Evolutionary conservation across 164 flowering plant species (phyloP), one percentile per base, ranked within the genome.

Genomic region (Berberis thunbergii): DNA sequence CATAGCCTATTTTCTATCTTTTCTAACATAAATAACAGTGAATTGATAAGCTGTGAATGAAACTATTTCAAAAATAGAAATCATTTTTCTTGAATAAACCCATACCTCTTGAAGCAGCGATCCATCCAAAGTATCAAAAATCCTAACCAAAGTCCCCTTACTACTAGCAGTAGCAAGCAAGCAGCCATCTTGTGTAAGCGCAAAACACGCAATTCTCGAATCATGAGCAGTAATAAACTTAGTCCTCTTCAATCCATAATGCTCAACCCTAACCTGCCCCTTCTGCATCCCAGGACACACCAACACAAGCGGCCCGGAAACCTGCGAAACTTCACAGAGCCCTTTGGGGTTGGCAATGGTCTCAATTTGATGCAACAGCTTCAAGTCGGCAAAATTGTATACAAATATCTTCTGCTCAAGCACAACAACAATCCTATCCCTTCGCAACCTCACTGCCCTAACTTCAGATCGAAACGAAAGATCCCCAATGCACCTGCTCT

Each of bases 201-300:
- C 79, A 43, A 88, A 84, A 67, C 89, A 84, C 0, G 86, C 88
- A 57, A 88, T 83, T 64, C 86, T 78, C 5, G 96, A 88, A 75
- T 84, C 91, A 68, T 88, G 96, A 52, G 91, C 96, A 77, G 72
- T 66, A 7, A 86, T 82, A 49, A 83, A 84, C 76, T 82, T 84
- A 12, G 89, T 88, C 74, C 81, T 67, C 74, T 79, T 83, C 1
- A 83, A 78, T 1, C 78, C 84, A 49, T 84, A 84, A 73, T 84
- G 88, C 76, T 88, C 91, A 54, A 86, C 80, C 72, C 96, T 72
- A 59, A 84, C 84, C 70, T 84, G 91, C 54, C 96, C 96, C 71
- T 86, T 84, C 74, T 83, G 85, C 78, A 86, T 67, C 2, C 96
- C 96, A 0, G 84, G 89, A 45, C 91, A 80, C 2, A 79, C 88